phyloP scores from a whole-genome alignment of 176 grass and related monocot genomes.

The Pontederia paniculata region DNA sequence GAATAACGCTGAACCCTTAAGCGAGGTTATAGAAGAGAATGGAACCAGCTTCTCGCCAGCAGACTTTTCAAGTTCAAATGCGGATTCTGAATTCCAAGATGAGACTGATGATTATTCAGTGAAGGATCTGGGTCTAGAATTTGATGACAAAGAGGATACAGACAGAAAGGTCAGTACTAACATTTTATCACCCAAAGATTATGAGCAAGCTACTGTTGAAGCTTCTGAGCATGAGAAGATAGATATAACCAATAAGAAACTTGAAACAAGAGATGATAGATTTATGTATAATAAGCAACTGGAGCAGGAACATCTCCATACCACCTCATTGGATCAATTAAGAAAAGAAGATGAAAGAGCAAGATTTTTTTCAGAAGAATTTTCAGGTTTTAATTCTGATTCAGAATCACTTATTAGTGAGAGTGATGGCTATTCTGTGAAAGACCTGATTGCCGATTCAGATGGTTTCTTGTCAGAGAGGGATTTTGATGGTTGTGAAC shows the following conservation, averaged over 20 bases:
- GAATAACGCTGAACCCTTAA: no score
- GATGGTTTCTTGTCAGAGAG: constrained; percentile 79
- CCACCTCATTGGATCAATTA: constrained; percentile 15
- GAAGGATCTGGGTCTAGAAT: no score
- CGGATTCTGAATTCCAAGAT: no score
- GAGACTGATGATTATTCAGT: no score
- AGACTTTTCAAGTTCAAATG: no score
- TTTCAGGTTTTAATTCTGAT: constrained; percentile 64
- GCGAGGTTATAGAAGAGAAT: neutral
- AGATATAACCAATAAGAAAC: constrained; percentile 5
- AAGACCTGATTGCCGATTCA: constrained; percentile 68
- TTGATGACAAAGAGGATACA: no score
- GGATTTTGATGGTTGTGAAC: constrained; percentile 20
- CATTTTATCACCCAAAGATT: no score
- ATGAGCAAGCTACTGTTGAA: neutral
- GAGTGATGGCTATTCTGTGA: constrained; percentile 93
- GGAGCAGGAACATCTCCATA: constrained; percentile 5
- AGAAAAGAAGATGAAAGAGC: neutral
- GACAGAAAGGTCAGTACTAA: no score
- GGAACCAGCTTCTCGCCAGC: neutral
- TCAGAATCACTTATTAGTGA: constrained; percentile 42
- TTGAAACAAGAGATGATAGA: constrained; percentile 3
- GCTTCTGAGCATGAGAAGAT: constrained; percentile 7
- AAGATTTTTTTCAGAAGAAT: constrained; percentile 44
- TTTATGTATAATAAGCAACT: constrained; percentile 2